Evolutionary conservation across 2,329 filamentous ascomycete species (phyloP), one percentile per base, ranked within the genome.

Genomic region (Claviceps spartinae): DNA sequence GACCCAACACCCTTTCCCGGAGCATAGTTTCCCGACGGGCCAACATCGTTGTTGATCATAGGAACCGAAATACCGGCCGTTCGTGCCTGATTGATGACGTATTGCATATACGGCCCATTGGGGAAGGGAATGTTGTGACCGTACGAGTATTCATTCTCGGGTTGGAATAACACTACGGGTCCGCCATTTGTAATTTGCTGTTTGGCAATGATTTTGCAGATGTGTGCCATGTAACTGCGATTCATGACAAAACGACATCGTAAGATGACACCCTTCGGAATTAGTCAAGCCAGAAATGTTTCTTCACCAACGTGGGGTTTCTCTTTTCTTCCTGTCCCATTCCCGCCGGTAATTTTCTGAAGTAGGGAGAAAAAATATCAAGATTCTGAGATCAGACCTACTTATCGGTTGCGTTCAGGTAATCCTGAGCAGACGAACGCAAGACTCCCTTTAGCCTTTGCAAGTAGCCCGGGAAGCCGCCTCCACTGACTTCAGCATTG

Each of bases 171-270:
- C 54, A 94, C 87, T 7, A 94, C 75, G 0, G 86, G 86, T 0
- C 88, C 88, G 0, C 85, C 87, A 50, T 90, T 86, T 1, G 86
- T 91, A 60, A 94, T 90, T 60, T 93, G 86, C 0, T 79, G 81
- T 51, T 81, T 78, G 4, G 86, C 84, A 57, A 94, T 83, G 8
- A 82, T 79, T 13, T 73, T 72, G 26, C 77, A 78, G 48, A 90
- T 75, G 8, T 79, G 72, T 6, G 72, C 65, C 56, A 81, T 75
- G 57, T 88, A 87, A 56, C 75, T 78, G 51, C 9, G 16, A 6
- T 30, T 9, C 34, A 26, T 45, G 5, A 11, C 18, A 8, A 47
- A 26, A 16, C 22, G 16, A 44, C n/a, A 20, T 34, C 16, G 24
- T 51, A n/a, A 9, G 4, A 4, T 18, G 6, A 7, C 30, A 34